phyloP scores from a whole-genome alignment of 169 alveolate genomes.

The Plasmodium adleri region DNA sequence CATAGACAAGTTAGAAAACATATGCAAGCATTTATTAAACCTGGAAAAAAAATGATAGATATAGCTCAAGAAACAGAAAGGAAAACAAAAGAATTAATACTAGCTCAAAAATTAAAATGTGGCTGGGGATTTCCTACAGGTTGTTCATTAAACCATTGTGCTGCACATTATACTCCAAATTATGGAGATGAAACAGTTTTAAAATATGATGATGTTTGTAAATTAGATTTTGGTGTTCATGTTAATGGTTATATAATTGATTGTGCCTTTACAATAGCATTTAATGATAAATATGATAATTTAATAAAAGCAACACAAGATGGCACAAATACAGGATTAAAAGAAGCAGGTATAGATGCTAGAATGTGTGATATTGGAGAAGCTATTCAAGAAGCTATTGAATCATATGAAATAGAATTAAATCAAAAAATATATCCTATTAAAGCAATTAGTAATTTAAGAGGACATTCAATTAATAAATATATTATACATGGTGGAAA shows the following conservation, averaged over 20 bases:
- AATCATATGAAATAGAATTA: constrained; percentile 96
- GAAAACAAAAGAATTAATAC: constrained; percentile 95
- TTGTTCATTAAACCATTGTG: constrained; percentile 96
- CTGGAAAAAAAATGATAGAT: constrained; percentile 94
- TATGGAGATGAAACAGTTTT: constrained; percentile 91
- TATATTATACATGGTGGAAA: constrained; percentile 99
- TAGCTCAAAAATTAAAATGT: constrained; percentile 95
- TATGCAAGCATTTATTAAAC: constrained; percentile 95
- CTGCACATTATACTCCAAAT: constrained; percentile 99
- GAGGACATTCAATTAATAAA: constrained; percentile 98
- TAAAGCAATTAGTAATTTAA: constrained; percentile 96
- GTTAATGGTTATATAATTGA: constrained; percentile 99
- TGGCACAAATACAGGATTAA: constrained; percentile 99
- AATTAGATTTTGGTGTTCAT: constrained; percentile 99
- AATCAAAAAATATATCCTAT: constrained; percentile 94
- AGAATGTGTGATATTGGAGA: constrained; percentile 97
- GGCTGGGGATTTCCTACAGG: constrained; percentile 99
- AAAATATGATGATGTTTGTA: constrained; percentile 92
- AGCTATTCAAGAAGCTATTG: constrained; percentile 98
- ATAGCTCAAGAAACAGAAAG: constrained; percentile 96
- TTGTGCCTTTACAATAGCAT: constrained; percentile 99
- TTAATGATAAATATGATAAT: constrained; percentile 89
- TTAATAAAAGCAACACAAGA: constrained; percentile 97
- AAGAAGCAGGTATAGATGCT: constrained; percentile 99
- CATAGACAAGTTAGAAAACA: constrained; percentile 98